These are phyloP conservation scores for Colletotrichum abscissum DNA, from an alignment of 2,329 filamentous ascomycete genomes.

Conservation along the genomic window DNA sequence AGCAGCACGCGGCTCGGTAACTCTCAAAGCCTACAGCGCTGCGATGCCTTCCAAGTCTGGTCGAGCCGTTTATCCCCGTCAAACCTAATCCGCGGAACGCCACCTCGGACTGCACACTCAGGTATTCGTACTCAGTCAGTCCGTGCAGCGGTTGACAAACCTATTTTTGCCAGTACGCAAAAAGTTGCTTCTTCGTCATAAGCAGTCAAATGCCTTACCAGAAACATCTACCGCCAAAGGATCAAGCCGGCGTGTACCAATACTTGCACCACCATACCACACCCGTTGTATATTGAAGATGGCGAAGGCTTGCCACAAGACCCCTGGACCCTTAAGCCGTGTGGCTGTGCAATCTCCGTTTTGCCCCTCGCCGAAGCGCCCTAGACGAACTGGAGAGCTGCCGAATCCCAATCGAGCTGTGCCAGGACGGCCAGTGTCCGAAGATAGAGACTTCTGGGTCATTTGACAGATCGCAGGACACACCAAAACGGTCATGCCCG, in stretches of 20 bases:
- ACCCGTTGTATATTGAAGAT: conserved; percentile 36
- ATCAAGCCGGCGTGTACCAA: neutral
- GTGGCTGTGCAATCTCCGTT: conserved; percentile 35
- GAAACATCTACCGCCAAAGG: neutral
- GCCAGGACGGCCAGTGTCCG: conserved; percentile 11
- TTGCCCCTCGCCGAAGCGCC: conserved; percentile 20
- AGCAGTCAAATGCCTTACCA: neutral
- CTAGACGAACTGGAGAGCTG: neutral
- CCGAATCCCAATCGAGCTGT: conserved; percentile 15
- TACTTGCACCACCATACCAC: neutral
- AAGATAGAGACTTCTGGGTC: conserved; percentile 4
- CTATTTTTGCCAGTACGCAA: neutral
- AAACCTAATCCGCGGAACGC: neutral
- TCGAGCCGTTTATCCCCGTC: neutral
- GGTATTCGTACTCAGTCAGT: neutral
- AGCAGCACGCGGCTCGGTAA: neutral
- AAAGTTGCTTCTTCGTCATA: neutral
- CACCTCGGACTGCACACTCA: neutral
- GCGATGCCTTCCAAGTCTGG: neutral
- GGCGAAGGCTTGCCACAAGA: conserved; percentile 41
- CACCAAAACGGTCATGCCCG: conserved; percentile 3
- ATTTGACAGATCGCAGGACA: neutral
- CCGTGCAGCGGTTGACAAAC: neutral
- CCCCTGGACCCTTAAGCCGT: conserved; percentile 30
- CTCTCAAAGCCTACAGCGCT: neutral